These are phyloP conservation scores for Cyclotella kingstonii DNA, from an alignment of 108 stramenopile genomes.

Conservation along the genomic window DNA sequence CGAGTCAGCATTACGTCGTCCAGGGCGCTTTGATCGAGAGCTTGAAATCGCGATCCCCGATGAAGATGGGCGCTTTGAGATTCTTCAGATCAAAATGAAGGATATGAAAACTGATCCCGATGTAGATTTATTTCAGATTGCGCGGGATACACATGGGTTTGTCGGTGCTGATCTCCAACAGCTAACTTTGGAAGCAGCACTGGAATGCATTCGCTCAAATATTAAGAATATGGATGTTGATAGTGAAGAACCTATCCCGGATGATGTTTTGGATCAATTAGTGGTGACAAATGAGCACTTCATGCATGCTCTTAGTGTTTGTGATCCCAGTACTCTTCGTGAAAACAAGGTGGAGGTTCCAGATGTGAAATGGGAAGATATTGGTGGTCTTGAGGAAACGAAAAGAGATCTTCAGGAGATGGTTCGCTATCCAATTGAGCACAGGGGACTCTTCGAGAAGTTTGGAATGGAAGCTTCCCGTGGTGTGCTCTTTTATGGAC, in stretches of 20 bases:
- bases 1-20: slow-evolving; percentile 93
- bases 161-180: slow-evolving; percentile 96
- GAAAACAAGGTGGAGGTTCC: slow-evolving; percentile 94
- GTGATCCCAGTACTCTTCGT: slow-evolving; percentile 90
- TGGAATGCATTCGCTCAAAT: slow-evolving; percentile 84
- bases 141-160: slow-evolving; percentile 88
- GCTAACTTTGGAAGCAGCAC: slow-evolving; percentile 92
- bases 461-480: slow-evolving; percentile 93
- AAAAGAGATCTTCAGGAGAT: slow-evolving; percentile 98
- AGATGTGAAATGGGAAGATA: slow-evolving; percentile 97
- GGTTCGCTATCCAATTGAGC: slow-evolving; percentile 97
- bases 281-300: slow-evolving; percentile 93
- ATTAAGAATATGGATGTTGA: slow-evolving; percentile 88
- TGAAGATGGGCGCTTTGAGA: slow-evolving; percentile 86
- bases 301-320: slow-evolving; percentile 85
- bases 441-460: slow-evolving; percentile 89
- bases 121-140: slow-evolving; percentile 87
- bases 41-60: slow-evolving; percentile 94
- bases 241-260: slow-evolving; percentile 71
- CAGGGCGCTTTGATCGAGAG: slow-evolving; percentile 97
- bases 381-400: slow-evolving; percentile 98
- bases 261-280: slow-evolving; percentile 81
- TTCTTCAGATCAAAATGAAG: slow-evolving; percentile 94
- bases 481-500: slow-evolving; percentile 95
- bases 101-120: slow-evolving; percentile 87